Evolutionary conservation across 805 yeast genomes (phyloP).

Genomic region (Hanseniaspora clermontiae): DNA sequence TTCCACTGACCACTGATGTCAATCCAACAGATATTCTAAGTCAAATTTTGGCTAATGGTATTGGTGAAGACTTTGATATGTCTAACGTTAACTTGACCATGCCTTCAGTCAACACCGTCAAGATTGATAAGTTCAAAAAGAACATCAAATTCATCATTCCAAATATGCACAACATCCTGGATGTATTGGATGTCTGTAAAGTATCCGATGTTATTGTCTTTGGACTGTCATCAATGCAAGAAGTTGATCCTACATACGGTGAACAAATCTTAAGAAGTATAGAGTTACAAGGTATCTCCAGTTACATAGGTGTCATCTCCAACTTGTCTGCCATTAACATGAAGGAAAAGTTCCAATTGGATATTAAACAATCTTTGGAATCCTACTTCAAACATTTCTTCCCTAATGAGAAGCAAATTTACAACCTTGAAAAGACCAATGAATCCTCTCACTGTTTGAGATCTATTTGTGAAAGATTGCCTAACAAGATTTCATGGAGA

Average conservation of each 20-base stretch:
- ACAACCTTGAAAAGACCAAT: conserved; percentile 48
- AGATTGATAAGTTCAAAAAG: conserved; percentile 57
- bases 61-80: conserved; percentile 25
- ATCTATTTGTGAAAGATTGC: conserved; percentile 70
- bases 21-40: conserved; percentile 43
- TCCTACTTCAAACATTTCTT: conserved; percentile 63
- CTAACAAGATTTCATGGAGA: conserved; percentile 80
- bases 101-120: conserved; percentile 42
- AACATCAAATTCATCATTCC: conserved; percentile 63
- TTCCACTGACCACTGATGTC: conserved; percentile 67
- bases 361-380: conserved; percentile 49
- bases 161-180: conserved; percentile 48
- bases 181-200: conserved; percentile 74
- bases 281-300: conserved; percentile 83
- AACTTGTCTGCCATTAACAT: conserved; percentile 56
- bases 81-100: conserved; percentile 27
- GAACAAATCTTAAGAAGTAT: conserved; percentile 82
- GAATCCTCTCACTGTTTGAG: conserved; percentile 69
- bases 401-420: conserved; percentile 69
- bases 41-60: conserved; percentile 31
- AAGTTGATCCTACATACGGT: conserved; percentile 67
- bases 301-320: conserved; percentile 65
- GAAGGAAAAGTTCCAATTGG: conserved; percentile 64
- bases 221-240: conserved; percentile 76
- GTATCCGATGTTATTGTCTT: conserved; percentile 81